Base-by-base conservation (phyloP, 73 alveolate genomes). In the Paramecium octaurelia region DNA sequence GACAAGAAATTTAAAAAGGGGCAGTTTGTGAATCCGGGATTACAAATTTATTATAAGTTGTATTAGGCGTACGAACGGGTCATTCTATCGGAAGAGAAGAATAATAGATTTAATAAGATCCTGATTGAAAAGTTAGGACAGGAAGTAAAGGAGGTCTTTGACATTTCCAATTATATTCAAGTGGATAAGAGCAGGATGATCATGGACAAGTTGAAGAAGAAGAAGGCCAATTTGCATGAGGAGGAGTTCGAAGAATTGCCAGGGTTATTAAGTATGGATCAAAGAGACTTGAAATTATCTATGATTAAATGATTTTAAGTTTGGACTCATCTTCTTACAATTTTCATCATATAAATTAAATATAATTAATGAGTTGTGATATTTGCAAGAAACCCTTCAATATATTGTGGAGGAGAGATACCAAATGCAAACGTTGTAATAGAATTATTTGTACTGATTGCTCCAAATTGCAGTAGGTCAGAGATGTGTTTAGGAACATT, bases 141-240 rank as follows among this genome's bases (percentile, higher is more conserved):
- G 27, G 91, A 80, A 48, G 57, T 80, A 1, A 80, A 80, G n/a
- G 91, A 80, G 6, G 57, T 80, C 12, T 80, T 80, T 80, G 91
- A 80, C 5, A 43, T 80, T n/a, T 80, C 91, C 10, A 31, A 44
- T 18, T 80, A 31, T 24, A 80, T 80, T 21, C 44, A 59, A 59
- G 35, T 24, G 21, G 77, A 59, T 59, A 59, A 59, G 8, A 48
- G 9, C 9, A 48, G 69, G n/a, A n/a, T 64, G 27, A 64, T 64
- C 5, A 31, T 23, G 23, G 84, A 64, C 6, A 31, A 64, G 23
- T 64, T 64, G 9, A 20, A 14, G 12, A 34, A 64, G 31, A 64
- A 42, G 27, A 31, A 24, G 9, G 27, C 4, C 6, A 23, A 31
- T 64, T 6, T 31, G 9, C 21, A 64, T 31, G 42, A 64, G 31